Evolutionary conservation across 2,329 filamentous ascomycete species (phyloP).

Genomic region (Pyricularia sp.): DNA sequence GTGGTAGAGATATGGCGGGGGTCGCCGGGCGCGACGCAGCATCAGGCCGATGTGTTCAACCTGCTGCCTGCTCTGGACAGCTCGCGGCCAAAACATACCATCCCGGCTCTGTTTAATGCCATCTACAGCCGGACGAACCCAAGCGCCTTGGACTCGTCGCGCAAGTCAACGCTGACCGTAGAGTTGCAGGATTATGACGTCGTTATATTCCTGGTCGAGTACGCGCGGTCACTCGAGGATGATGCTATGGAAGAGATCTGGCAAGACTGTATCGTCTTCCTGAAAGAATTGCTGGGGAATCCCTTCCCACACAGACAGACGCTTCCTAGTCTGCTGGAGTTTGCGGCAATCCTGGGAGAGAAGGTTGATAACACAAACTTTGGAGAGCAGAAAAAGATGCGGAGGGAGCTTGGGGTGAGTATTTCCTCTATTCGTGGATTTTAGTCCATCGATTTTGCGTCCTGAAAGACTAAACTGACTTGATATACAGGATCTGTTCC

Average conservation of each 20-base stretch:
- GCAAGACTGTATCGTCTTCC: constrained; percentile 84
- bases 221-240: constrained; percentile 82
- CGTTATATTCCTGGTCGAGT: constrained; percentile 82
- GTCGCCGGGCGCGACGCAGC: constrained; percentile 26
- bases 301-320: constrained; percentile 93
- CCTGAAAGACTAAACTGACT: constrained; percentile 11
- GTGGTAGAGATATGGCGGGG: constrained; percentile 75
- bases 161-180: constrained; percentile 83
- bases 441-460: neutral
- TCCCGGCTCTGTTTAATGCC: constrained; percentile 90
- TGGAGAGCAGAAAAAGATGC: constrained; percentile 87
- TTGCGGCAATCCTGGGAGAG: constrained; percentile 79
- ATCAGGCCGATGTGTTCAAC: constrained; percentile 59
- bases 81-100: constrained; percentile 80
- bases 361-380: constrained; percentile 98
- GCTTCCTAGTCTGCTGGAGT: constrained; percentile 75
- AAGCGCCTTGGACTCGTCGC: constrained; percentile 61
- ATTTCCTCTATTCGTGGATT: neutral
- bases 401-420: constrained; percentile 76
- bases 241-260: constrained; percentile 98
- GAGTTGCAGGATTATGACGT: constrained; percentile 76
- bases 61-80: constrained; percentile 86
- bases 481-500: constrained; percentile 65
- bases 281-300: constrained; percentile 83
- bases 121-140: constrained; percentile 94